Conservation (phyloP, 805 yeast species). For the Cyberlindnera mrakii region DNA sequence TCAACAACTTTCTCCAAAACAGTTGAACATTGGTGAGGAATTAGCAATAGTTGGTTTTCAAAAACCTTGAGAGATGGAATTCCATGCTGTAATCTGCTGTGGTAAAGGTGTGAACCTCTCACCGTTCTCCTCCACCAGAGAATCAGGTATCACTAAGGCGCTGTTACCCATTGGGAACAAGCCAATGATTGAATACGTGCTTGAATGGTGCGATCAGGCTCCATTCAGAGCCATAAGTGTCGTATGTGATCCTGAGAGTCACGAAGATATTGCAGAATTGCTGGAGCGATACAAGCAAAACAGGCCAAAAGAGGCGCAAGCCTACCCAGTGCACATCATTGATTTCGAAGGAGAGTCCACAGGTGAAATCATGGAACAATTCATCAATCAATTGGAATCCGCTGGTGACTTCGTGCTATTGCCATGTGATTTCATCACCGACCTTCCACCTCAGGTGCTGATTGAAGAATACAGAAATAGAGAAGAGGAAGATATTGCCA, state of each 20-base stretch:
- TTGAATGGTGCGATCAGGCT: conserved; percentile 91
- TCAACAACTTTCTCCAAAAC: too few relatives aligned
- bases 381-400: conserved; percentile 30
- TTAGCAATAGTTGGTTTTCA: too few relatives aligned
- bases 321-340: conserved; percentile 34
- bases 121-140: conserved; percentile 62
- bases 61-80: conserved; percentile 53
- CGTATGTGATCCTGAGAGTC: conserved; percentile 45
- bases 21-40: too few relatives aligned
- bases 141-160: conserved; percentile 74
- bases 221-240: conserved; percentile 67
- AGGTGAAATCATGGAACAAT: conserved; percentile 55
- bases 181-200: conserved; percentile 81
- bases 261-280: conserved; percentile 40
- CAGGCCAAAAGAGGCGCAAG: conserved; percentile 29
- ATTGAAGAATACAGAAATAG: conserved; percentile 78
- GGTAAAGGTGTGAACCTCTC: conserved; percentile 71
- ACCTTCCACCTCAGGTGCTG: conserved; percentile 83
- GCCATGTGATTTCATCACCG: conserved; percentile 93
- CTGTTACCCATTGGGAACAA: conserved; percentile 83
- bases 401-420: conserved; percentile 63
- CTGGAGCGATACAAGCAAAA: conserved; percentile 40
- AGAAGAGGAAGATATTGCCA: conserved; percentile 60
- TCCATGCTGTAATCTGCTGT: conserved; percentile 86
- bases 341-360: conserved; percentile 45